phyloP scores from a whole-genome alignment of 371 early-diverging fungal species.

The Mucor velutinosus region DNA sequence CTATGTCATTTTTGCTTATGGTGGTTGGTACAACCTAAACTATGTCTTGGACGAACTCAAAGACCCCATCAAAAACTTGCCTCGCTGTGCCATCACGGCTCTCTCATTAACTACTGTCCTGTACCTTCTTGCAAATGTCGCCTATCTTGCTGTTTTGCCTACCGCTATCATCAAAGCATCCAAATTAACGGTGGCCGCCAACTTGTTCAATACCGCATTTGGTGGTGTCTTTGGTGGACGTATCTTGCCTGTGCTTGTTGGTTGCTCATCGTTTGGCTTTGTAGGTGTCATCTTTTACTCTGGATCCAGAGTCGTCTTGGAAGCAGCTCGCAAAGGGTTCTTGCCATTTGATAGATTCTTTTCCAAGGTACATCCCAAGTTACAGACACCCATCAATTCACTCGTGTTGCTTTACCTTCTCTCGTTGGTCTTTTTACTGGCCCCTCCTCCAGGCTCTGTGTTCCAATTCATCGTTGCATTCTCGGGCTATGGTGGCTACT shows the following conservation, averaged over 20 bases:
- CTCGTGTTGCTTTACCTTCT: slow-evolving; percentile 17
- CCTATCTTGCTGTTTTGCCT: slow-evolving; percentile 28
- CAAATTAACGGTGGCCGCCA: slow-evolving; percentile 27
- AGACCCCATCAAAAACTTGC: slow-evolving; percentile 30
- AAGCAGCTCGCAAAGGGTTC: slow-evolving; percentile 29
- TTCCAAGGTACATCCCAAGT: slow-evolving; percentile 21
- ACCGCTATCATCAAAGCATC: slow-evolving; percentile 15
- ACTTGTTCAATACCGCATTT: slow-evolving; percentile 26
- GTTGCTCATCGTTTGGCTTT: slow-evolving; percentile 27
- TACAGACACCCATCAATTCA: slow-evolving; percentile 26
- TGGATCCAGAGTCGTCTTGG: slow-evolving; percentile 25
- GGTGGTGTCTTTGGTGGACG: slow-evolving; percentile 29
- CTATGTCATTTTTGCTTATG: slow-evolving; percentile 30
- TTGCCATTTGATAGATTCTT: slow-evolving; percentile 26
- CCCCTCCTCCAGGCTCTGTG: slow-evolving; percentile 27
- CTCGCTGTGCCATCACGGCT: slow-evolving; percentile 27
- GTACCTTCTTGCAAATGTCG: slow-evolving; percentile 27
- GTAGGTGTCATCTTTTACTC: slow-evolving; percentile 28
- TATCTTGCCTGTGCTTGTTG: slow-evolving; percentile 28
- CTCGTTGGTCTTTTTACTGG: slow-evolving; percentile 23
- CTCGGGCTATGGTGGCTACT: slow-evolving; percentile 22
- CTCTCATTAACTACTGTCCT: slow-evolving; percentile 20
- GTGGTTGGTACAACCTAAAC: slow-evolving; percentile 33
- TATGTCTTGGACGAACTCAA: slow-evolving; percentile 28
- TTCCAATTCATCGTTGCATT: slow-evolving; percentile 30